phyloP scores from a whole-genome alignment of 2,329 filamentous ascomycete genomes.

The Apiospora sp. region DNA sequence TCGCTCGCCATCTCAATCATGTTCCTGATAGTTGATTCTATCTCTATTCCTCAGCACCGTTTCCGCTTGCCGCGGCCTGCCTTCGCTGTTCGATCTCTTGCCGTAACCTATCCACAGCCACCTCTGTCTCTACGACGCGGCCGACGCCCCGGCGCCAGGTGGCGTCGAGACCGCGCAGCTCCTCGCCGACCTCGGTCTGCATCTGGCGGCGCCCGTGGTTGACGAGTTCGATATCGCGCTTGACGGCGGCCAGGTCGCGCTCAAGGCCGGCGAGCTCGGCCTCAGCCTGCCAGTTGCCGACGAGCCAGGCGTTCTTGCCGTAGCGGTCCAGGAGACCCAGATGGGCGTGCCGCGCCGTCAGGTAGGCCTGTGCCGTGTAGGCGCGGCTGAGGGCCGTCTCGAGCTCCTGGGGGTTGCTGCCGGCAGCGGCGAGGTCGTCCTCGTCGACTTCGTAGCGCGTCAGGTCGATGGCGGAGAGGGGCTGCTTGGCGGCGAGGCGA shows the following conservation, averaged over 20 bases:
- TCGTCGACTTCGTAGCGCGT: conserved; percentile 83
- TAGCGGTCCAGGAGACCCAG: conserved; percentile 79
- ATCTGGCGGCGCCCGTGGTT: conserved; percentile 73
- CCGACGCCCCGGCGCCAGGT: conserved; percentile 83
- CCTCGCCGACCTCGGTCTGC: conserved; percentile 76
- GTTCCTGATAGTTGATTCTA: background rate
- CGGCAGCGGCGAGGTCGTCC: conserved; percentile 51
- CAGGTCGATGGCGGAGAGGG: conserved; percentile 74
- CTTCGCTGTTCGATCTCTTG: conserved; percentile 71
- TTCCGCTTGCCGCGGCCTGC: conserved; percentile 42
- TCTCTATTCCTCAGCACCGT: background rate
- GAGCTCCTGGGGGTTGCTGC: conserved; percentile 45
- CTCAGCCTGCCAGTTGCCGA: conserved; percentile 83
- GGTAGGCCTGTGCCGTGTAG: conserved; percentile 60
- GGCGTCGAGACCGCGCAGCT: conserved; percentile 77
- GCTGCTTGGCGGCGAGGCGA: conserved; percentile 68
- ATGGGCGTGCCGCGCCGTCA: conserved; percentile 58
- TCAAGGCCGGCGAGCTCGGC: conserved; percentile 74
- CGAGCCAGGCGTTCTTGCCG: conserved; percentile 91
- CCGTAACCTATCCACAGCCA: conserved; percentile 78
- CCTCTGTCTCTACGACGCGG: conserved; percentile 83
- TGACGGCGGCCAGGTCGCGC: conserved; percentile 73
- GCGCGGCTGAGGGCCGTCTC: conserved; percentile 69
- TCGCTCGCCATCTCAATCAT: background rate
- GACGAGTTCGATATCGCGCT: conserved; percentile 75